A percentile compares a stretch with the other conserved stretches of the same genome.
These are phyloP conservation scores for Geotrichum klebahnii DNA, from an alignment of 1,139 yeast species.

Conservation along the genomic window DNA sequence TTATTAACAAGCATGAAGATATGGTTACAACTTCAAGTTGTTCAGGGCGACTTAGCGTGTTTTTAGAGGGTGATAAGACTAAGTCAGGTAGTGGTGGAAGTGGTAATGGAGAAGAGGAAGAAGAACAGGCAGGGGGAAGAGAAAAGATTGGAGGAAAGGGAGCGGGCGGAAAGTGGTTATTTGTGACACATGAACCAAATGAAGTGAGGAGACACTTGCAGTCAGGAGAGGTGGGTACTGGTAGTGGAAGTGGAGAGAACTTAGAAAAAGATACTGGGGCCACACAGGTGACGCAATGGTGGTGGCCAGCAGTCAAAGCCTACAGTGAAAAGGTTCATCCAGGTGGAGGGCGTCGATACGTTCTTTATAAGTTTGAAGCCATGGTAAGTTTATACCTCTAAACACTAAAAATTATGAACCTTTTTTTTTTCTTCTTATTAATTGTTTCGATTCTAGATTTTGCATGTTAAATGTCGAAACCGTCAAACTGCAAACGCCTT, in stretches of 20 bases:
- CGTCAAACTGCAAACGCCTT: constrained; percentile 54
- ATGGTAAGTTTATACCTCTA: constrained; percentile 34
- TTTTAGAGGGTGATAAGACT: constrained; percentile 54
- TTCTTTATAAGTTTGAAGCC: constrained; percentile 78
- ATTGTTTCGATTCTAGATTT: constrained; percentile 39
- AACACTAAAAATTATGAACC: neutral
- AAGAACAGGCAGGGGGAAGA: constrained; percentile 21
- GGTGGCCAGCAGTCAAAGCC: constrained; percentile 32
- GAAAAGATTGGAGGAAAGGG: constrained; percentile 77
- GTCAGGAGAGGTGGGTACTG: too few relatives aligned
- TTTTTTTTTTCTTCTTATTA: neutral
- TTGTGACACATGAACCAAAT: constrained; percentile 62
- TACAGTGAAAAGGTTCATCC: constrained; percentile 12
- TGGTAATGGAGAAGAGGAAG: constrained; percentile 10
- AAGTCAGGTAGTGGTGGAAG: constrained; percentile 18
- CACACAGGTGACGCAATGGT: constrained; percentile 52
- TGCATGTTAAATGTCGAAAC: constrained; percentile 76
- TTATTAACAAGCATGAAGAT: constrained; percentile 58
- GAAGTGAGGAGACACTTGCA: too few relatives aligned
- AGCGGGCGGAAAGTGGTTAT: constrained; percentile 79
- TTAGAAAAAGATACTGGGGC: too few relatives aligned
- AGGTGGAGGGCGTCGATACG: constrained; percentile 45
- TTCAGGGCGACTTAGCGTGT: constrained; percentile 80
- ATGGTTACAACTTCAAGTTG: constrained; percentile 87
- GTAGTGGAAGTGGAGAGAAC: too few relatives aligned